Base-by-base conservation (phyloP, 805 yeast genomes). In the Wickerhamiella sergipiensis region DNA sequence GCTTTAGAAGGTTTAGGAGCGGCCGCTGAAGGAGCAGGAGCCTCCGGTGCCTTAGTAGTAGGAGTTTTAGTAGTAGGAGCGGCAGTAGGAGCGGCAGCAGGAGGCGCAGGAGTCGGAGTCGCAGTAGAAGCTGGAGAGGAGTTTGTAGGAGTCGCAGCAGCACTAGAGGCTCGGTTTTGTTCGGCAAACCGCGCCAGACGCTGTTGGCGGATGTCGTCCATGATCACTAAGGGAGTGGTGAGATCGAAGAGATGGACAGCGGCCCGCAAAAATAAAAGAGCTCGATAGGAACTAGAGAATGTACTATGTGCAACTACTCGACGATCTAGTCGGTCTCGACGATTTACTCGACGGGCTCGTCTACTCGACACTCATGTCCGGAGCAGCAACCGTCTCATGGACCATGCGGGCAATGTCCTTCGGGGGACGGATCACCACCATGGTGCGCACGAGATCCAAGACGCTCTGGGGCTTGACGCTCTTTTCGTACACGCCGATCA, bases 351-450 rank as follows among this genome's bases (percentile, higher is more conserved):
- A n/a, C n/a, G n/a, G n/a, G n/a, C n/a, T n/a, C n/a, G n/a, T n/a
- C 36, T 51, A 51, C 45, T 51, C 54, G 23, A 51, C 51, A 26
- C 24, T 26, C 43, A 48, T 9, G 31, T 46, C 50, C 13, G 50
- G 48, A 26, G 31, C 31, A 10, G 59, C 58, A 12, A 62, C 66
- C 21, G 69, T 70, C 43, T 73, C 74, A 53, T 78, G 78, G 57
- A 87, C 71, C 58, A 83, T 79, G 55, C 78, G 75, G 45, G 84
- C 79, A 57, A 87, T 79, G 48, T 85, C 79, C 26, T 61, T 59
- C 15, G 97, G 97, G 46, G 97, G 97, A 61, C 83, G 77, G 60
- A 85, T 78, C 51, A 95, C 94, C 66, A 90, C 81, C 88, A 89
- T 81, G 76, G 83, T 76, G 60, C 88, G 84, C 59, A 90, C 76